Evolutionary conservation across 2,329 filamentous ascomycete species (phyloP).

Genomic region (Clonostachys byssicola): DNA sequence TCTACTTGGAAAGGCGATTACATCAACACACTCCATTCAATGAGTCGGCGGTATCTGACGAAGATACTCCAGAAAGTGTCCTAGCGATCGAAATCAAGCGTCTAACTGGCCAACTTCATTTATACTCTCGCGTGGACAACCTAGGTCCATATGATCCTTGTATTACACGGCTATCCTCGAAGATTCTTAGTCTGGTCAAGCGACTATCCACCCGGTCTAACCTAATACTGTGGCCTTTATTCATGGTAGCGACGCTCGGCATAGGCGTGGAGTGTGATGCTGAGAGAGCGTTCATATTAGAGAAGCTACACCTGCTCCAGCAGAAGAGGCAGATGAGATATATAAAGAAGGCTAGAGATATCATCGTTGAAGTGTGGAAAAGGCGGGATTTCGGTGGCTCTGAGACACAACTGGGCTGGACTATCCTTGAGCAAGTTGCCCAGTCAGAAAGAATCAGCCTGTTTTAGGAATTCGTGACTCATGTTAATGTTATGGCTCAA

Average conservation of each 20-base stretch:
- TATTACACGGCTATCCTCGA: slow-evolving; percentile 10
- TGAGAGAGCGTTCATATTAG: slow-evolving; percentile 14
- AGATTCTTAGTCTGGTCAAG: slow-evolving; percentile 13
- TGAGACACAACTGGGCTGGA: slow-evolving; percentile 21
- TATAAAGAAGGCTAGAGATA: slow-evolving; percentile 18
- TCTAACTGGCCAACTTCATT: slow-evolving; percentile 17
- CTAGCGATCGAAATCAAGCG: slow-evolving; percentile 15
- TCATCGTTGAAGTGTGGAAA: slow-evolving; percentile 22
- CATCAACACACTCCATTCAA: background rate
- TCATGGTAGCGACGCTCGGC: slow-evolving; percentile 19
- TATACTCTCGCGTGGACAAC: slow-evolving; percentile 16
- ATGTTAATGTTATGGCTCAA: background rate
- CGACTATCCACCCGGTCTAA: slow-evolving; percentile 17
- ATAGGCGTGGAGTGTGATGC: slow-evolving; percentile 15
- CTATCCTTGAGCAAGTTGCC: slow-evolving; percentile 29
- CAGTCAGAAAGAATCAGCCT: slow-evolving; percentile 5
- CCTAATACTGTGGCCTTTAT: slow-evolving; percentile 18
- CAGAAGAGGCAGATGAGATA: slow-evolving; percentile 19
- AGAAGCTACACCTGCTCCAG: slow-evolving; percentile 14
- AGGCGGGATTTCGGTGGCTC: slow-evolving; percentile 12
- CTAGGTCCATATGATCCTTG: slow-evolving; percentile 14
- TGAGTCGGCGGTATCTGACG: background rate
- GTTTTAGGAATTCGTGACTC: background rate
- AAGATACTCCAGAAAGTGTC: slow-evolving; percentile 1
- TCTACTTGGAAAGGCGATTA: background rate